Evolutionary conservation across 2,329 filamentous ascomycete species (phyloP), one percentile per base, ranked within the genome.

Genomic region (Phoma sp.): DNA sequence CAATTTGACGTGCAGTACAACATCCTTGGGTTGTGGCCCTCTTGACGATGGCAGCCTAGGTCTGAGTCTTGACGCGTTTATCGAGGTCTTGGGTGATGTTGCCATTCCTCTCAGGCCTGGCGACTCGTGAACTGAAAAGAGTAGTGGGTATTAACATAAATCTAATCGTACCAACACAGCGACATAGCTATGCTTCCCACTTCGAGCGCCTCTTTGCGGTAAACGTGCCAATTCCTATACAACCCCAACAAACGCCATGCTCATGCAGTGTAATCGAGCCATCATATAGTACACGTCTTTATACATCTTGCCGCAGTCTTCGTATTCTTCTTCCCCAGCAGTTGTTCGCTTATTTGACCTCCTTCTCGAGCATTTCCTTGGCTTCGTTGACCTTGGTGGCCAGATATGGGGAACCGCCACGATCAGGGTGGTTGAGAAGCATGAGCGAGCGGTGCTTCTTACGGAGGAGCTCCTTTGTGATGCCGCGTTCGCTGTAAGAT

Each of bases 301-400:
- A 62, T 59, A 63, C 54, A 61, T 18, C 29, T 50, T n/a, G n/a
- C 3, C 18, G 32, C 13, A 5, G 13, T 25, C 9, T 36, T 9
- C 14, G 0, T 24, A 37, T 24, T 7, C 29, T 5, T 29, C 27
- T 29, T 29, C 18, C 1, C 7, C 1, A 7, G 3, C 11, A 9
- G 0, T 3, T 9, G 23, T 13, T 2, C 7, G 25, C 30, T 55
- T 66, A 68, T 55, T 74, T 74, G 2, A 73, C 57, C 42, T 74
- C 71, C 77, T 96, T 97, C 74, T 99, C 95, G 64, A 99, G 75
- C 60, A 98, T 86, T 75, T 98, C 93, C 78, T 99, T 99, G 35
- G 95, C 95, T 77, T 99, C 95, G 78, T 99, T 99, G 73, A 99
- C 89, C 78, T 99, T 99, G 48, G 93, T 97, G 11, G 95, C 95